Evolutionary conservation across 1,139 yeast genomes (phyloP).

Genomic region (Kazachstania sp.): DNA sequence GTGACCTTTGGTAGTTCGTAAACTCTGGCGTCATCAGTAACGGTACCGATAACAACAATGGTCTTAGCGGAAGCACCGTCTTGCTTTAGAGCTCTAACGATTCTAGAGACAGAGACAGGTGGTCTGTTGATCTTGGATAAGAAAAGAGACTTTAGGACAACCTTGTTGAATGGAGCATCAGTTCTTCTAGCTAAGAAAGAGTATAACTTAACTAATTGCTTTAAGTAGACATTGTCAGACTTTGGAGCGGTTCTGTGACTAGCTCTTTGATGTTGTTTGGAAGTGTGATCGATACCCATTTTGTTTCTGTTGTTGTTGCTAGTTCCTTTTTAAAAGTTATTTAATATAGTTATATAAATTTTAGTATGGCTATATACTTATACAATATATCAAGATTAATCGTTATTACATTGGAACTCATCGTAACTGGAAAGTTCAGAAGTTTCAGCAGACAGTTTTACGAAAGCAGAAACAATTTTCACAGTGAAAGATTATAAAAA

Average conservation of each 20-base stretch:
- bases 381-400: background rate
- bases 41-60: conserved; percentile 98
- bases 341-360: background rate
- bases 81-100: conserved; percentile 73
- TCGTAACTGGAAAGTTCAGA: background rate
- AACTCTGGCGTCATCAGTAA: conserved; percentile 95
- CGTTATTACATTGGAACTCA: background rate
- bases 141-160: conserved; percentile 87
- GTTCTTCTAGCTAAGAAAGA: conserved; percentile 99
- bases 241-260: conserved; percentile 99
- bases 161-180: conserved; percentile 98
- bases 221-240: conserved; percentile 98
- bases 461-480: no score
- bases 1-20: conserved; percentile 92
- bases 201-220: conserved; percentile 94
- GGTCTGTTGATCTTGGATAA: conserved; percentile 99
- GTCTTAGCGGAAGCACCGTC: conserved; percentile 86
- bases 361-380: background rate
- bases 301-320: conserved; percentile 16
- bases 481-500: no score
- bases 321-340: background rate
- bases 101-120: conserved; percentile 93
- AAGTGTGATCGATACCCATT: conserved; percentile 98
- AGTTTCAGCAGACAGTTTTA: no score
- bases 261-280: conserved; percentile 91